phyloP scores from a whole-genome alignment of 305 asterid genomes.

The Euphrasia arctica region DNA sequence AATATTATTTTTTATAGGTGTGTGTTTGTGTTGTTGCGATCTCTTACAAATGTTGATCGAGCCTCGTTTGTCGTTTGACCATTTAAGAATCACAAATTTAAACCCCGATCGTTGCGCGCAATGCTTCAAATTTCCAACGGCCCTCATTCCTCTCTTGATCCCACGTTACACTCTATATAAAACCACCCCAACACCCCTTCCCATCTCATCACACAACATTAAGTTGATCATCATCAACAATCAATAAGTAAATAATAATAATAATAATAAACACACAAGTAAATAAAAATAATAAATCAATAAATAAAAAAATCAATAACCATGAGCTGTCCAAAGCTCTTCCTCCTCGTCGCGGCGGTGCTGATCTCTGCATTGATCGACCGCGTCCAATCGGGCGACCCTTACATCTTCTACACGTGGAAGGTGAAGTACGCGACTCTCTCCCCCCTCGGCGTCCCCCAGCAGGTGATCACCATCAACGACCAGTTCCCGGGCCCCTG shows the following conservation, averaged over 20 bases:
- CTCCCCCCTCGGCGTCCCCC: slow-evolving; percentile 47
- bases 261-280: too few relatives aligned
- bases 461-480: slow-evolving; percentile 47
- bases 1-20: too few relatives aligned
- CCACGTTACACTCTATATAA: slow-evolving; percentile 16
- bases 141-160: slow-evolving; percentile 9
- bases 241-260: too few relatives aligned
- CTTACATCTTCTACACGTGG: slow-evolving; percentile 46
- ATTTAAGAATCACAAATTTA: not conserved
- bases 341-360: not conserved
- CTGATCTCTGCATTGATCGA: not conserved
- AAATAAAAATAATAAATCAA: too few relatives aligned
- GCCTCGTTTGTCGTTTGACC: not conserved
- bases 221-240: not conserved
- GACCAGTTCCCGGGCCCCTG: slow-evolving; percentile 53
- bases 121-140: slow-evolving; percentile 11
- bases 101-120: slow-evolving; percentile 22
- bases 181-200: not conserved
- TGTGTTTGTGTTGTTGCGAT: too few relatives aligned
- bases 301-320: too few relatives aligned
- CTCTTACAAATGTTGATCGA: too few relatives aligned
- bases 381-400: slow-evolving; percentile 36
- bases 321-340: slow-evolving; percentile 17
- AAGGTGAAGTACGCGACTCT: slow-evolving; percentile 42
- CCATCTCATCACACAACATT: not conserved